Percentiles rank a stretch among this genome's conserved stretches.
phyloP scores from a whole-genome alignment of 306 rosid species.

The Argentina anserina region DNA sequence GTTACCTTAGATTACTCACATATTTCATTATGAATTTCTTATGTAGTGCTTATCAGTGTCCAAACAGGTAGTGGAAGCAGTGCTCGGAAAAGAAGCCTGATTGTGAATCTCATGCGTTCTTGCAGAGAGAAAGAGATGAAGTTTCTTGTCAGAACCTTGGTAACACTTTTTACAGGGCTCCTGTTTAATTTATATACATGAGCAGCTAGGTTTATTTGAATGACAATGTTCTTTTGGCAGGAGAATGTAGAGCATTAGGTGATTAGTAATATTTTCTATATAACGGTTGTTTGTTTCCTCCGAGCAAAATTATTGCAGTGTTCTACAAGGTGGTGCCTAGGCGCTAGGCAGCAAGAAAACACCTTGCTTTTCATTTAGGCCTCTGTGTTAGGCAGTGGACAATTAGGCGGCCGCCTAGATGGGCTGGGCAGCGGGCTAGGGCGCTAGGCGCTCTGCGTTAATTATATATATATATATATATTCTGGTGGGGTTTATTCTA shows the following conservation, averaged over 20 bases:
- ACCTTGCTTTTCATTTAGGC: too few species aligned
- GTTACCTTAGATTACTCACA: background rate
- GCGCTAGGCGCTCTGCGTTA: too few species aligned
- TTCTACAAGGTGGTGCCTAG: too few species aligned
- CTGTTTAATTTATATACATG: conserved; percentile 1
- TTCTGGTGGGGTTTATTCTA: too few species aligned
- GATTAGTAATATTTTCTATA: background rate
- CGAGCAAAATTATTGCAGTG: background rate
- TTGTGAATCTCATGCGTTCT: conserved; percentile 74
- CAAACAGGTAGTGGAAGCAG: conserved; percentile 93
- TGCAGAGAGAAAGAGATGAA: conserved; percentile 92
- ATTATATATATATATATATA: too few species aligned
- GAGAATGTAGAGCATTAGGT: background rate
- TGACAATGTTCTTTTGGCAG: background rate
- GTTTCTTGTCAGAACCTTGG: conserved; percentile 94
- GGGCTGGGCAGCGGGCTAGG: too few species aligned
- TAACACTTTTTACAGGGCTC: conserved; percentile 29
- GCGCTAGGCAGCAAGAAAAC: too few species aligned
- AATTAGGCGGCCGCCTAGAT: too few species aligned
- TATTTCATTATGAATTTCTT: conserved; percentile 29
- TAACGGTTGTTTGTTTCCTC: background rate
- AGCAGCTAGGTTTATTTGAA: background rate
- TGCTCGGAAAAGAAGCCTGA: conserved; percentile 67
- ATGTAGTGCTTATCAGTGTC: conserved; percentile 58
- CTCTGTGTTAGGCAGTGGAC: too few species aligned